Percentiles rank a stretch among this genome's conserved stretches.
Evolutionary conservation across 1,284 basidiomycete genomes (phyloP).

Genomic region (Phaffia rhodozyma): DNA sequence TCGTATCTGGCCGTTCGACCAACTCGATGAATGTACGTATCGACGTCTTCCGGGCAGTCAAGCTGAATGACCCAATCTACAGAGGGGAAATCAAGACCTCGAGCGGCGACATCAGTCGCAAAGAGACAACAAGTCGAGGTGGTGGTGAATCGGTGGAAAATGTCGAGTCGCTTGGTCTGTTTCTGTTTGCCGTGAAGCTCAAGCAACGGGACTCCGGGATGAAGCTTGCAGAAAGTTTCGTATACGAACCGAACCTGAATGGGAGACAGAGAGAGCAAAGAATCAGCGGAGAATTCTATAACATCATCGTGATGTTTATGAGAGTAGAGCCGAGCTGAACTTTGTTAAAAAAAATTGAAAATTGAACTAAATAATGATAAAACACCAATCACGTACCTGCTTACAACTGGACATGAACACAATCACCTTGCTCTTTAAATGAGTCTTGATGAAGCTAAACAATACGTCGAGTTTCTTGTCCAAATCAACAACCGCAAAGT

Average conservation of each 20-base stretch:
- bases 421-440: constrained; percentile 81
- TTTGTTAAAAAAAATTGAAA: background rate
- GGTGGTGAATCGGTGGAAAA: constrained; percentile 68
- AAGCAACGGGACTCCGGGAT: constrained; percentile 80
- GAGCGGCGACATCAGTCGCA: constrained; percentile 94
- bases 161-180: constrained; percentile 70
- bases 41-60: constrained; percentile 97
- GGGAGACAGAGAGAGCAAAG: background rate
- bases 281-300: background rate
- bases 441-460: constrained; percentile 90
- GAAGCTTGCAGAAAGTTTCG: constrained; percentile 88
- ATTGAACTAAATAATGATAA: background rate
- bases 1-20: constrained; percentile 91
- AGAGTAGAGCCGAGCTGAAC: background rate
- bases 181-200: constrained; percentile 96
- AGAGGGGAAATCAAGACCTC: constrained; percentile 91
- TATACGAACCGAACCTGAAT: constrained; percentile 77
- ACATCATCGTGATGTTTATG: too few species aligned
- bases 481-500: constrained; percentile 73
- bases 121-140: constrained; percentile 72
- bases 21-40: constrained; percentile 95
- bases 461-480: constrained; percentile 84
- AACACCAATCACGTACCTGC: constrained; percentile 42
- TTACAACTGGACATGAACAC: constrained; percentile 94
- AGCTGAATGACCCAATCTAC: constrained; percentile 97